Evolutionary conservation across 78 protist genomes (phyloP), one percentile per base, ranked within the genome.

Genomic region (Dictyostelium brefeldianum): DNA sequence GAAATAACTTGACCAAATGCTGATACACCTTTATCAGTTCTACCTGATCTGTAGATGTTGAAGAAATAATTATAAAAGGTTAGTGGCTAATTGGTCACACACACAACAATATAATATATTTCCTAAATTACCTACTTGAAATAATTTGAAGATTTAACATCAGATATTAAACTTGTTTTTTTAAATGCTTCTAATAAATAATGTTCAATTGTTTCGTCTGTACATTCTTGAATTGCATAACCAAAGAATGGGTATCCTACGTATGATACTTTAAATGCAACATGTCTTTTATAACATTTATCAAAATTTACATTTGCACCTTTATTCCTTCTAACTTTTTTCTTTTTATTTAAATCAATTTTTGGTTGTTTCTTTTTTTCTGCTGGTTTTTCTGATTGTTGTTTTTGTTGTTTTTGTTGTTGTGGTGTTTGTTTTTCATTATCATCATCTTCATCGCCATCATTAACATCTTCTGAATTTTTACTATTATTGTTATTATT

Each of bases 21-120:
- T 54, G 91, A 83, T 36, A 91, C 95, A 73, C 95, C 95, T 70
- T 91, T 91, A 81, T 91, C 95, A 6, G 95, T 91, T 81, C 95
- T 79, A n/a, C 95, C 95, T 53, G 91, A 91, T 54, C 94, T 71
- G 41, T 41, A 64, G 53, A n/a, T n/a, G n/a, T n/a, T n/a, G n/a
- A n/a, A n/a, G n/a, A n/a, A n/a, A 12, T 53, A 12, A 8, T 8
- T 53, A 53, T 53, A n/a, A n/a, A n/a, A n/a, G n/a, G n/a, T n/a
- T n/a, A n/a, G n/a, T n/a, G n/a, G n/a, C n/a, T n/a, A n/a, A n/a
- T n/a, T n/a, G n/a, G n/a, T n/a, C n/a, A n/a, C n/a, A n/a, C n/a
- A n/a, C n/a, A n/a, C n/a, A n/a, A n/a, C n/a, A n/a, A n/a, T n/a
- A n/a, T n/a, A n/a, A n/a, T n/a, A n/a, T n/a, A n/a, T n/a, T n/a